Evolutionary conservation across 257 asterid species (phyloP).

Genomic region (Cruciata laevipes): DNA sequence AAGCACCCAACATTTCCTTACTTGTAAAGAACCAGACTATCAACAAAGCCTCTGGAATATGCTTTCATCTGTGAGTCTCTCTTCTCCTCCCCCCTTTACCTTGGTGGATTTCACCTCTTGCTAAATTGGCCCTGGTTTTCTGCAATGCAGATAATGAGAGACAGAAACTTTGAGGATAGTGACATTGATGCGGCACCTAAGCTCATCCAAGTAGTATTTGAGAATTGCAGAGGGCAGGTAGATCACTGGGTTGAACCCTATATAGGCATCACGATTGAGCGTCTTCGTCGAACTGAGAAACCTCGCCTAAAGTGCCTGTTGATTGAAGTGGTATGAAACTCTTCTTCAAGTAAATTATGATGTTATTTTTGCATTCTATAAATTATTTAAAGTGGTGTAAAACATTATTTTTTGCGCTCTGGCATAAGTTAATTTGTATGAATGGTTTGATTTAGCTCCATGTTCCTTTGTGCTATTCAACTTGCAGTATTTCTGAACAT

Average conservation of each 20-base stretch:
- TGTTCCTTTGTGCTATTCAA: too few relatives aligned
- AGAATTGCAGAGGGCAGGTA: constrained; percentile 90
- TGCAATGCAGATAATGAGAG: constrained; percentile 69
- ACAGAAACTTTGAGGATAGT: constrained; percentile 82
- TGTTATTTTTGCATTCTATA: not conserved
- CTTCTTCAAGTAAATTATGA: not conserved
- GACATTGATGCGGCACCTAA: constrained; percentile 98
- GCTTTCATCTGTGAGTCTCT: constrained; percentile 75
- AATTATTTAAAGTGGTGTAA: too few relatives aligned
- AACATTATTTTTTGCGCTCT: not conserved
- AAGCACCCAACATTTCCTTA: constrained; percentile 74
- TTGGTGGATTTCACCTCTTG: not conserved
- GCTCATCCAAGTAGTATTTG: constrained; percentile 87
- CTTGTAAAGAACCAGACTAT: constrained; percentile 96
- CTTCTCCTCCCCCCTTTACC: not conserved
- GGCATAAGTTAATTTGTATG: not conserved
- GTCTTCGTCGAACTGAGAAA: constrained; percentile 70
- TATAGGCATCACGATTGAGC: constrained; percentile 66
- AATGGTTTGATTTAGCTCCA: not conserved
- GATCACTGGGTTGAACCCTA: constrained; percentile 99
- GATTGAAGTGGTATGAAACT: constrained; percentile 75
- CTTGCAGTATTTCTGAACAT: not conserved
- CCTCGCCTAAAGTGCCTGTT: constrained; percentile 72
- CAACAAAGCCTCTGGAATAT: constrained; percentile 96
- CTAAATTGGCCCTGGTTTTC: constrained; percentile 2